phyloP scores from a whole-genome alignment of 2,329 filamentous ascomycete genomes.

The Mycogone perniciosa region DNA sequence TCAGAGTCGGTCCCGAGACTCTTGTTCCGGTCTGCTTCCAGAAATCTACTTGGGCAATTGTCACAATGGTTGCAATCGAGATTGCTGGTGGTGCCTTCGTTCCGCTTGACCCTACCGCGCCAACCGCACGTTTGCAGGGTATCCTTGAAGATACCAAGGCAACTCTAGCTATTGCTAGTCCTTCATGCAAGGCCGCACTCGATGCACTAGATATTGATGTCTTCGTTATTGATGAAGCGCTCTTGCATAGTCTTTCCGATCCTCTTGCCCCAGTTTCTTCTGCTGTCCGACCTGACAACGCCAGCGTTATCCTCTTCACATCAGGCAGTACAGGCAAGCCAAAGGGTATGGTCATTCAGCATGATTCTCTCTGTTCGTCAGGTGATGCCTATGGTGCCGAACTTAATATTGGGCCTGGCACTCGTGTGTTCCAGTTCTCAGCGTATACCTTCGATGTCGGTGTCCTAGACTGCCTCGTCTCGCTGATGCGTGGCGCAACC shows the following conservation, averaged over 20 bases:
- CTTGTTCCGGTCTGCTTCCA: background rate
- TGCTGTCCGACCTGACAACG: background rate
- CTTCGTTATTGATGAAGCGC: background rate
- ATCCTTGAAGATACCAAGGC: background rate
- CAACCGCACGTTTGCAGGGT: background rate
- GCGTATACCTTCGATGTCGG: background rate
- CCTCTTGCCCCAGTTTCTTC: background rate
- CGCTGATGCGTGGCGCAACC: background rate
- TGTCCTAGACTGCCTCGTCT: background rate
- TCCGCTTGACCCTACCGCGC: background rate
- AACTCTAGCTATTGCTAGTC: too few relatives aligned
- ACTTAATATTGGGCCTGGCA: conserved; percentile 1
- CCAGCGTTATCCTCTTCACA: background rate
- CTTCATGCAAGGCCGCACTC: background rate
- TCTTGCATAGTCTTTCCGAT: background rate
- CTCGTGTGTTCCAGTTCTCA: background rate
- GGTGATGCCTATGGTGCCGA: background rate
- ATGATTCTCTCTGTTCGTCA: background rate
- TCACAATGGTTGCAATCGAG: background rate
- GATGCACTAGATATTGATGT: background rate
- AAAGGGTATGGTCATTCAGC: background rate
- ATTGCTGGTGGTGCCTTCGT: background rate
- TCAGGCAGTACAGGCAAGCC: background rate
- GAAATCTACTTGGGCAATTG: background rate
- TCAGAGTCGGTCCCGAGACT: background rate